Conservation (phyloP, 805 yeast species). For the Monosporozyma yasuniensis region DNA sequence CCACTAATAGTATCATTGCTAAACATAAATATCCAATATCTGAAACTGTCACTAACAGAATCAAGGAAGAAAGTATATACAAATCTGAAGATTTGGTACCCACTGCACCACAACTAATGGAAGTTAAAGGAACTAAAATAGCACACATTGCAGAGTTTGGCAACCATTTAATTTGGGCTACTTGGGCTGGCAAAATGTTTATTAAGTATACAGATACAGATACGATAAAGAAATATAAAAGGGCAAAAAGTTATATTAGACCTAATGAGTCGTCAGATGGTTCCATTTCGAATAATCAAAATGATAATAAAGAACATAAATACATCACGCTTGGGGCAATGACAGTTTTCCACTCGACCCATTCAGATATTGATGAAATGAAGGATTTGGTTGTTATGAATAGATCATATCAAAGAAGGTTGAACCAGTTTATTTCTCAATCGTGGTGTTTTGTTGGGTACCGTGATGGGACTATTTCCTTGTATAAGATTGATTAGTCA, state of each 20-base stretch:
- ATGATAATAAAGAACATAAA: neutral
- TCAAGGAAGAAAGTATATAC: neutral
- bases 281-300: conserved; percentile 7
- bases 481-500: conserved; percentile 9
- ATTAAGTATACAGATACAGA: neutral
- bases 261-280: conserved; percentile 23
- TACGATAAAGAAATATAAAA: conserved; percentile 14
- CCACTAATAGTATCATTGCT: conserved; percentile 8
- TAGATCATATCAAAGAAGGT: conserved; percentile 11
- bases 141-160: neutral
- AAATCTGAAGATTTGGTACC: neutral
- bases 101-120: neutral
- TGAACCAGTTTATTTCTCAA: conserved; percentile 6
- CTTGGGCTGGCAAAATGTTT: conserved; percentile 4
- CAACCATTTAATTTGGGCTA: conserved; percentile 1
- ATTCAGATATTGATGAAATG: neutral
- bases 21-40: neutral
- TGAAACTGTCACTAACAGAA: neutral
- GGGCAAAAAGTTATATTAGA: conserved; percentile 8
- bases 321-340: conserved; percentile 5
- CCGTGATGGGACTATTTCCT: conserved; percentile 24
- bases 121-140: conserved; percentile 1
- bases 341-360: conserved; percentile 3
- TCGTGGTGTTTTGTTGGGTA: conserved; percentile 28
- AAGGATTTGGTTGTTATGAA: neutral